These are phyloP conservation scores for Gossypium turneri DNA, from an alignment of 345 rosid genomes.

Conservation along the genomic window DNA sequence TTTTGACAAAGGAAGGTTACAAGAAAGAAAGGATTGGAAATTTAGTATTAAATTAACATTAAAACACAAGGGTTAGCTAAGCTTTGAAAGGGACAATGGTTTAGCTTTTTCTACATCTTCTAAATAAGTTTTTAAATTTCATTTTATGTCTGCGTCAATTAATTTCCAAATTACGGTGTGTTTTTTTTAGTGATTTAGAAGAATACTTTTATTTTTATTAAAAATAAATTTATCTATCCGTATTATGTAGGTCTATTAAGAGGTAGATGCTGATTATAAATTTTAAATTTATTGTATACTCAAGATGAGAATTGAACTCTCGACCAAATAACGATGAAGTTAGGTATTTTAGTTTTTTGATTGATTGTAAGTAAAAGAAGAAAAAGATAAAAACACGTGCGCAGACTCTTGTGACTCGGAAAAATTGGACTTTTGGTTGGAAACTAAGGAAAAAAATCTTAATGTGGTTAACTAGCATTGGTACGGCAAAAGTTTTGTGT, in stretches of 20 bases:
- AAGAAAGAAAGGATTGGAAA: too few species aligned
- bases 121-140: too few species aligned
- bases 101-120: background rate
- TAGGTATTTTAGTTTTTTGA: background rate
- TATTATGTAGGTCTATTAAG: too few species aligned
- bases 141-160: too few species aligned
- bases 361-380: background rate
- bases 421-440: background rate
- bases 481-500: background rate
- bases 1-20: background rate
- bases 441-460: background rate
- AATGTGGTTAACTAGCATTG: background rate
- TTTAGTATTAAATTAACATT: too few species aligned
- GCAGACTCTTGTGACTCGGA: constrained; percentile 9
- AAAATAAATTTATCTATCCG: too few species aligned
- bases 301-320: fast-evolving
- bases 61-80: background rate
- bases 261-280: fast-evolving
- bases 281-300: too few species aligned
- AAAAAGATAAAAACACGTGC: constrained; percentile 6
- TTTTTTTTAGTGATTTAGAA: too few species aligned
- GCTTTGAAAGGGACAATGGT: background rate
- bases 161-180: too few species aligned
- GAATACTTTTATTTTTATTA: too few species aligned
- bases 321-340: too few species aligned